Evolutionary conservation across 225 moss, liverwort and hornwort genomes (phyloP), one percentile per base, ranked within the genome.

Genomic region (Pleurozium schreberi): DNA sequence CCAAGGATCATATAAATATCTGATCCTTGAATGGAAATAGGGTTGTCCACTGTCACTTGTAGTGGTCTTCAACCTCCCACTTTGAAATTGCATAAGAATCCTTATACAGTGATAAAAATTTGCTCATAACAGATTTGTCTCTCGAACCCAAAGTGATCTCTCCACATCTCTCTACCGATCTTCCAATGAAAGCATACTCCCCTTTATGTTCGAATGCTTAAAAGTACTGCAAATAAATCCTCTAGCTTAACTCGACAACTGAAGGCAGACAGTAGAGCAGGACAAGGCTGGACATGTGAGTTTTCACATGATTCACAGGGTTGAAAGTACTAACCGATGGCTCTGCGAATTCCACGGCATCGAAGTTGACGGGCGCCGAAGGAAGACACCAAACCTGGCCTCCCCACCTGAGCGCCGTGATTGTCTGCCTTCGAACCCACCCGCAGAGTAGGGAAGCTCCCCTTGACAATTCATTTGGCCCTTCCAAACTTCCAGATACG

Each of bases 361-460:
- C 93, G 61, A 90, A 92, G 90, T 86, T 88, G 63, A 82, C 90
- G 40, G 92, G 67, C 50, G 81, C 70, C 81, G 92, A 90, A 49
- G 93, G 88, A 55, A 93, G 79, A 60, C 93, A 91, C 93, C 92
- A 93, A 49, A 92, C 88, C 86, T 93, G 93, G 38, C 92, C 89
- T 60, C 95, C 93, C 93, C 95, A 92, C 69, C 93, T 83, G 36
- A 93, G 86, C 11, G 90, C 92, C 31, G 81, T 86, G 25, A 90
- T 81, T 33, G 89, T 89, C 70, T 89, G 95, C 77, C 89, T 90
- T 57, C 92, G 92, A 62, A 89, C 90, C 92, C 95, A 92, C 30
- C 90, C 84, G 70, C 90, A 92, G 68, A 93, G 85, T 23, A 90
- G 53, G 17, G 87, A 88, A 84, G 92, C 85, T 33, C 83, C 89